A percentile compares a stretch with the other conserved stretches of the same genome.
These are phyloP conservation scores for Paramarasmius palmivorus DNA, from an alignment of 1,284 basidiomycete genomes.

Conservation along the genomic window DNA sequence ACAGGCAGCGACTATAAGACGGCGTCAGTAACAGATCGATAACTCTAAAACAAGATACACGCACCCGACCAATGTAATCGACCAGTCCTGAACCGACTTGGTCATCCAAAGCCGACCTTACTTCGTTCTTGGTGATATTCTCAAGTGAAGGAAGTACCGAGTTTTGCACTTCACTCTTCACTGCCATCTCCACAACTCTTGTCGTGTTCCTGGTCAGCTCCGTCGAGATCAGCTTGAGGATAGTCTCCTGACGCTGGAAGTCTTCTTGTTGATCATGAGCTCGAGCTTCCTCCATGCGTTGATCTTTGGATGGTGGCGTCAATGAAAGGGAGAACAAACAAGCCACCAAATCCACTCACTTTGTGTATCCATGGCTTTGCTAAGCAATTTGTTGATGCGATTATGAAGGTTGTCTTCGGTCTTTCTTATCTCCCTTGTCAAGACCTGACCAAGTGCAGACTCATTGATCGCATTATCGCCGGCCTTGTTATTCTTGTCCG, in stretches of 20 bases:
- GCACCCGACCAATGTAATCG: conserved; percentile 71
- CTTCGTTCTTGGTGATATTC: conserved; percentile 75
- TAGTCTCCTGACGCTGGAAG: conserved; percentile 80
- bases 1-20: conserved; percentile 60
- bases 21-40: conserved; percentile 9
- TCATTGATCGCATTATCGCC: conserved; percentile 49
- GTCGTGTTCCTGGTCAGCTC: conserved; percentile 84
- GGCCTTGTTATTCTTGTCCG: conserved; percentile 44
- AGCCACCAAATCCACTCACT: conserved; percentile 41
- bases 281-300: conserved; percentile 78
- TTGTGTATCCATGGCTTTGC: conserved; percentile 86
- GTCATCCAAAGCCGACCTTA: conserved; percentile 71
- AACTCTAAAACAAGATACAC: conserved; percentile 25
- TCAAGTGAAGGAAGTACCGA: conserved; percentile 80
- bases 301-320: conserved; percentile 46
- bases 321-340: conserved; percentile 4
- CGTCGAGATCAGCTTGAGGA: conserved; percentile 81
- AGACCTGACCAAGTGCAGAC: conserved; percentile 49
- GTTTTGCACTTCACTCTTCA: conserved; percentile 77
- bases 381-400: conserved; percentile 71
- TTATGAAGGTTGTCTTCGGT: conserved; percentile 77
- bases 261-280: conserved; percentile 75
- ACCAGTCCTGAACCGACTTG: conserved; percentile 72
- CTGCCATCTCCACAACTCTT: conserved; percentile 80
- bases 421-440: conserved; percentile 75